A percentile compares a stretch with the other conserved stretches of the same genome.
These are phyloP conservation scores for Musa schizocarpa DNA, from an alignment of 176 grass and related monocot species.

Conservation along the genomic window DNA sequence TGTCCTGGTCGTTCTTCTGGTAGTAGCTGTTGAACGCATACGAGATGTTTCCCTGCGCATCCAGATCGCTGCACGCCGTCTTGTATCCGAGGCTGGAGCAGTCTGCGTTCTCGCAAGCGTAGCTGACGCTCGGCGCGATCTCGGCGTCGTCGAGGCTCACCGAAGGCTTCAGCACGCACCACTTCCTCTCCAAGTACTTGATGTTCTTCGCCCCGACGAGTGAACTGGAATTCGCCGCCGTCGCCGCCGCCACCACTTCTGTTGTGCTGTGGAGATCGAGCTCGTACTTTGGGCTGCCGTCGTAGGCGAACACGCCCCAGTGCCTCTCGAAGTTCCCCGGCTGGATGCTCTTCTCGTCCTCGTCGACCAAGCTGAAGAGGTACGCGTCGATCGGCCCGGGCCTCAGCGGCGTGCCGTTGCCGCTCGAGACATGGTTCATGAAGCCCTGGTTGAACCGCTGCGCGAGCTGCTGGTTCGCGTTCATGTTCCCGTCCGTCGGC, in stretches of 20 bases:
- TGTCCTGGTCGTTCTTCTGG: constrained; percentile 17
- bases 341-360: constrained; percentile 10
- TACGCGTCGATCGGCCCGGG: constrained; percentile 4
- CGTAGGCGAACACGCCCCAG: constrained; percentile 15
- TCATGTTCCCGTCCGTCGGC: constrained; percentile 12
- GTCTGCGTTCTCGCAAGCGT: constrained; percentile 7
- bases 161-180: constrained; percentile 17
- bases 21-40: constrained; percentile 22
- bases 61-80: constrained; percentile 2
- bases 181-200: constrained; percentile 5
- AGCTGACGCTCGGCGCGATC: neutral
- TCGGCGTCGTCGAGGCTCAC: constrained; percentile 1
- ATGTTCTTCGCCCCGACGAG: constrained; percentile 7
- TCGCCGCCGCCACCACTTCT: no score
- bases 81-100: constrained; percentile 24
- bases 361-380: constrained; percentile 12
- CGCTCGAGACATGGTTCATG: neutral
- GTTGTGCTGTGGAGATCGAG: neutral
- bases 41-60: constrained; percentile 7
- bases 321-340: constrained; percentile 17
- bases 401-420: constrained; percentile 10
- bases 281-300: constrained; percentile 5
- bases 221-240: neutral
- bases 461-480: constrained; percentile 8
- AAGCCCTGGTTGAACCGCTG: constrained; percentile 15